These are phyloP conservation scores for Pichia gijzeniarum DNA, from an alignment of 805 yeast genomes.

Conservation along the genomic window DNA sequence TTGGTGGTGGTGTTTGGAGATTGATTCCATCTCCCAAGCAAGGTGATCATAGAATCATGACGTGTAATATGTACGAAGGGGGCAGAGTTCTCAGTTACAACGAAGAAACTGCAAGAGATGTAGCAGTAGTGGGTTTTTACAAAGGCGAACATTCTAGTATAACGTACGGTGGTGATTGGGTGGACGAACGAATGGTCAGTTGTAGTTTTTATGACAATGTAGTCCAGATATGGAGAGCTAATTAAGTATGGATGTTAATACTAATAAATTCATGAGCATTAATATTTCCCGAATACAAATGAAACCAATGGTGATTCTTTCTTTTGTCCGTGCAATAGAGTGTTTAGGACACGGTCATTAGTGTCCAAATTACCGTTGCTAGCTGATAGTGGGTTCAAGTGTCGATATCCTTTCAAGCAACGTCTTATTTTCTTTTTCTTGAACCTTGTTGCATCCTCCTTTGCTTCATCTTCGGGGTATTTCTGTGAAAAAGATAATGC, in stretches of 20 bases:
- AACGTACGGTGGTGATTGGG: slow-evolving; percentile 96
- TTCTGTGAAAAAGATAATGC: slow-evolving; percentile 43
- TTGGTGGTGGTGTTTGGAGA: slow-evolving; percentile 97
- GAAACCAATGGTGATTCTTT: slow-evolving; percentile 28
- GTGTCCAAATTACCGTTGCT: slow-evolving; percentile 9
- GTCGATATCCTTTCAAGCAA: slow-evolving; percentile 58
- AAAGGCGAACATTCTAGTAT: slow-evolving; percentile 79
- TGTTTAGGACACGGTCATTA: slow-evolving; percentile 32
- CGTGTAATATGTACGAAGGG: slow-evolving; percentile 95
- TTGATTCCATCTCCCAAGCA: slow-evolving; percentile 54
- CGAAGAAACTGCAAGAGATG: slow-evolving; percentile 18
- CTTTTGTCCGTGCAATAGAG: slow-evolving; percentile 21
- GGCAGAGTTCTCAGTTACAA: slow-evolving; percentile 56
- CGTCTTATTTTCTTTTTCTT: slow-evolving; percentile 37
- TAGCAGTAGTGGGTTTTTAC: slow-evolving; percentile 36
- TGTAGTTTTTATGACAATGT: slow-evolving; percentile 90
- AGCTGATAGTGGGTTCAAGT: slow-evolving; percentile 43
- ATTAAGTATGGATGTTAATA: too few relatives aligned
- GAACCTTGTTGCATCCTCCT: slow-evolving; percentile 24
- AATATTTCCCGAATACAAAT: slow-evolving; percentile 35
- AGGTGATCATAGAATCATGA: slow-evolving; percentile 45
- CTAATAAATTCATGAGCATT: too few relatives aligned
- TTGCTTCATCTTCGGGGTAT: slow-evolving; percentile 20
- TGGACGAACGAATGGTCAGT: slow-evolving; percentile 51
- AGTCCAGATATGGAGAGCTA: slow-evolving; percentile 62